A percentile compares a stretch with the other conserved stretches of the same genome.
Evolutionary conservation across 139 green algal genomes (phyloP).

Genomic region (Chlorella sorokiniana): DNA sequence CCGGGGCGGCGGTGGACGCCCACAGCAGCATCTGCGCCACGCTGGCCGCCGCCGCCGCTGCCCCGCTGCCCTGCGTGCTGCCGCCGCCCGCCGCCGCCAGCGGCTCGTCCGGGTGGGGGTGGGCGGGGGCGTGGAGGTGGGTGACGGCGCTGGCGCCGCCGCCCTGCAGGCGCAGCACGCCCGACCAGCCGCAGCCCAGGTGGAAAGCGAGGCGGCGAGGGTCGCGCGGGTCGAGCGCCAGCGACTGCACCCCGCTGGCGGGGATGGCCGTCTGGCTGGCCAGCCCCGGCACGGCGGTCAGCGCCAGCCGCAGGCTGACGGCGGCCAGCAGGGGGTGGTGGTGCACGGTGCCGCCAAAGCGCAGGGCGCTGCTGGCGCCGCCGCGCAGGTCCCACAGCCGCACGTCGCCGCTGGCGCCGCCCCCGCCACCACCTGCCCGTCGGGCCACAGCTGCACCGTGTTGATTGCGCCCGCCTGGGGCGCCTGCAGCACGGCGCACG

Average conservation of each 20-base stretch:
- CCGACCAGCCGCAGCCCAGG: constrained; percentile 42
- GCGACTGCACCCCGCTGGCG: constrained; percentile 26
- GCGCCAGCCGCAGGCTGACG: constrained; percentile 17
- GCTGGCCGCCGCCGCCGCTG: background rate
- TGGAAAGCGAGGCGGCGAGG: constrained; percentile 37
- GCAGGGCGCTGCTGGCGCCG: constrained; percentile 21
- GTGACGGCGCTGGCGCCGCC: constrained; percentile 15
- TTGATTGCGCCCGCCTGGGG: background rate
- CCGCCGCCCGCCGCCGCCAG: background rate
- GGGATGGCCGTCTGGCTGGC: constrained; percentile 32
- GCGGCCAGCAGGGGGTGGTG: constrained; percentile 40
- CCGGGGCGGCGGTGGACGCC: constrained; percentile 18
- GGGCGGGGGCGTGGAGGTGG: constrained; percentile 44
- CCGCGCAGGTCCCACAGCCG: constrained; percentile 39
- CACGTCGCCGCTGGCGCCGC: constrained; percentile 37
- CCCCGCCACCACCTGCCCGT: constrained; percentile 26
- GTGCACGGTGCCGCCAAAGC: constrained; percentile 38
- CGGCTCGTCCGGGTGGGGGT: constrained; percentile 13
- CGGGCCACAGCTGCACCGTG: background rate
- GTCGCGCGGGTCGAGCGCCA: constrained; percentile 34
- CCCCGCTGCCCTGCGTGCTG: background rate
- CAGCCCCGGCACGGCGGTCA: constrained; percentile 35
- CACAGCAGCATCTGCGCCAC: constrained; percentile 29
- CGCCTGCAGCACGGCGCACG: background rate
- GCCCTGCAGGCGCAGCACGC: constrained; percentile 28